Evolutionary conservation across 2,329 filamentous ascomycete species (phyloP), one percentile per base, ranked within the genome.

Genomic region (Fusarium pseudocircinatum): DNA sequence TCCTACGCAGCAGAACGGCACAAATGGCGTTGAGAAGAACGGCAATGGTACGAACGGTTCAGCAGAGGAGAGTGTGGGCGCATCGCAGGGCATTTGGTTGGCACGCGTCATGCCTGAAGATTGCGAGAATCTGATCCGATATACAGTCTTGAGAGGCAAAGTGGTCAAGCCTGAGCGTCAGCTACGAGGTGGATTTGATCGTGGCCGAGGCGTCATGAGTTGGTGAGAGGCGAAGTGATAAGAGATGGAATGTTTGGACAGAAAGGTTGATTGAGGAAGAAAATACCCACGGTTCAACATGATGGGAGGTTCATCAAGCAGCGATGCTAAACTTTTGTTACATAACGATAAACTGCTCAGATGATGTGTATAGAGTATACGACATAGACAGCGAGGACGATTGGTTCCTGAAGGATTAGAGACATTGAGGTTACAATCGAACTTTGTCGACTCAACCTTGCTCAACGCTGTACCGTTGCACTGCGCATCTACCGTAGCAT

Each of bases 51-150:
- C 46, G 49, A 69, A 68, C 16, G 62, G 56, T 13, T 69, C 69
- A 34, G 74, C 78, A 43, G 78, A 80, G 49, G 78, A 77, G 60
- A 80, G 84, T 43, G 82, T 86, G 7, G 92, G 92, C 62, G 95
- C 94, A 2, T 91, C 89, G 50, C 95, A 98, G 85, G 96, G 95
- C 70, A 97, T 98, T 76, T 98, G 96, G 96, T 86, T 98, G 50
- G 96, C 94, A 26, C 86, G 96, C 65, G 91, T 98, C 24, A 84
- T 86, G 79, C 96, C 96, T 0, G 93, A 97, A 83, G 94, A 98
- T 79, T 97, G 95, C 78, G 95, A 98, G 86, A 97, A 96, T 72
- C 90, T 99, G 68, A 90, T 99, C 47, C 88, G 90, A 79, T 98
- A 93, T 81, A 98, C 96, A 0, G 88, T 99, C 7, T 82, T 98